Evolutionary conservation across 2,329 filamentous ascomycete species (phyloP).

Genomic region (Drechmeria coniospora): DNA sequence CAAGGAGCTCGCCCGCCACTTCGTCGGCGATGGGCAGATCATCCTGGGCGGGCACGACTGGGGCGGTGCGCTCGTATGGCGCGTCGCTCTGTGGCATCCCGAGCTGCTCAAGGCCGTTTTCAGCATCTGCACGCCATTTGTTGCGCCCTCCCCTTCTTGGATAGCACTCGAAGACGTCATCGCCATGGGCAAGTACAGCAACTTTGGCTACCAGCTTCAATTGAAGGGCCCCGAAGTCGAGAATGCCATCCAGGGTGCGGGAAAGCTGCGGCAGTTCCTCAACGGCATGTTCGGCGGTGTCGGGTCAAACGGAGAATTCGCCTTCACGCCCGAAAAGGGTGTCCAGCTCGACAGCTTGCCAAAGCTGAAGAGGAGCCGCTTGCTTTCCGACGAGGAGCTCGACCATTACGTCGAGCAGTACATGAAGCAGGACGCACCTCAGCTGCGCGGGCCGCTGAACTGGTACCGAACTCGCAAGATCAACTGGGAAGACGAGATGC

Average conservation of each 20-base stretch:
- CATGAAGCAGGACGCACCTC: slow-evolving; percentile 34
- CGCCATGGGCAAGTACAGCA: slow-evolving; percentile 36
- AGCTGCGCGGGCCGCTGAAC: slow-evolving; percentile 66
- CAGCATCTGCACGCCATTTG: slow-evolving; percentile 65
- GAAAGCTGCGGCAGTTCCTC: slow-evolving; percentile 55
- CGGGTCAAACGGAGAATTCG: slow-evolving; percentile 36
- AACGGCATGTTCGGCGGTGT: slow-evolving; percentile 54
- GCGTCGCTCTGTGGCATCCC: slow-evolving; percentile 58
- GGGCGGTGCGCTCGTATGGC: slow-evolving; percentile 68
- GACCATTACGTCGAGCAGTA: slow-evolving; percentile 66
- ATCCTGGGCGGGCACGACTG: slow-evolving; percentile 89
- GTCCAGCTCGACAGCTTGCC: slow-evolving; percentile 47
- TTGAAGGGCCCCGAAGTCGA: slow-evolving; percentile 56
- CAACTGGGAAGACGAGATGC: slow-evolving; percentile 63
- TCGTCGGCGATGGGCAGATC: slow-evolving; percentile 35
- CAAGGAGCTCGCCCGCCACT: slow-evolving; percentile 49
- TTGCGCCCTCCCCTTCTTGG: slow-evolving; percentile 34
- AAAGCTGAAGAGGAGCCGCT: slow-evolving; percentile 32
- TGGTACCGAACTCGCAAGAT: slow-evolving; percentile 68
- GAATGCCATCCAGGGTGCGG: slow-evolving; percentile 35
- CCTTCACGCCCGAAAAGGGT: slow-evolving; percentile 46
- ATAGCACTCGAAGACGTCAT: slow-evolving; percentile 45
- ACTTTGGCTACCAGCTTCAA: slow-evolving; percentile 76
- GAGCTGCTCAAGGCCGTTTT: slow-evolving; percentile 61
- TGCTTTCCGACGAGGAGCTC: slow-evolving; percentile 54